phyloP scores from a whole-genome alignment of 1,284 basidiomycete species.

The Apiotrichum montevideense region DNA sequence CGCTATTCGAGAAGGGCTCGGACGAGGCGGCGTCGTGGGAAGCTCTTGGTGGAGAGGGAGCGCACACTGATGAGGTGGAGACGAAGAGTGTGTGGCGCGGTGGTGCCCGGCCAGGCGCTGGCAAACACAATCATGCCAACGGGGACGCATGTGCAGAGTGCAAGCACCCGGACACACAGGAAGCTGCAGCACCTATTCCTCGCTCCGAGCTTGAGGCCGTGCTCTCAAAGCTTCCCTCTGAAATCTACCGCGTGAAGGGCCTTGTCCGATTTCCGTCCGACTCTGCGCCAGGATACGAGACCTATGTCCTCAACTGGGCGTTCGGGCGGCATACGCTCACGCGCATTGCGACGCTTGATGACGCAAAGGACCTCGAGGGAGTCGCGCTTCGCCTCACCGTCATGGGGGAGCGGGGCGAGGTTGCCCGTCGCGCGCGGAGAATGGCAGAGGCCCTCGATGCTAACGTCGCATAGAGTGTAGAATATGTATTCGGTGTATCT shows the following conservation, averaged over 20 bases:
- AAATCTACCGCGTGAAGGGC: slow-evolving; percentile 58
- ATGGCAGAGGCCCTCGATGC: slow-evolving; percentile 56
- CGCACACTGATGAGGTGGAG: slow-evolving; percentile 75
- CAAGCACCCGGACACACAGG: slow-evolving; percentile 1
- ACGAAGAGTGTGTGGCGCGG: slow-evolving; percentile 60
- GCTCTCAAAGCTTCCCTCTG: slow-evolving; percentile 53
- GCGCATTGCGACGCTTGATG: slow-evolving; percentile 42
- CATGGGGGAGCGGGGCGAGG: slow-evolving; percentile 82
- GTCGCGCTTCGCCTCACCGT: slow-evolving; percentile 60
- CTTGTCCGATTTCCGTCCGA: slow-evolving; percentile 56
- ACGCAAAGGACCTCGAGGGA: slow-evolving; percentile 38
- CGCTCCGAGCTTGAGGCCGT: slow-evolving; percentile 41
- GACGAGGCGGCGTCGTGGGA: slow-evolving; percentile 35
- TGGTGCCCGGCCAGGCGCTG: slow-evolving; percentile 24
- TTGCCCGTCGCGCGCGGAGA: slow-evolving; percentile 55
- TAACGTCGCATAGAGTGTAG: slow-evolving; percentile 16
- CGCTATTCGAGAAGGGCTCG: slow-evolving; percentile 55
- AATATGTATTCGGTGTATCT: neutral
- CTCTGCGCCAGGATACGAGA: slow-evolving; percentile 20
- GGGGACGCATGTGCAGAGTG: slow-evolving; percentile 11
- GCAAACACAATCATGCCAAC: slow-evolving; percentile 29
- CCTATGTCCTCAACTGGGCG: slow-evolving; percentile 77
- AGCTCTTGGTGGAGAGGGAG: slow-evolving; percentile 19
- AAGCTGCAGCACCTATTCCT: no score
- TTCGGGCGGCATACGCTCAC: slow-evolving; percentile 75